Percentiles rank a stretch among this genome's conserved stretches.
Evolutionary conservation across 306 rosid species (phyloP).

Genomic region (Sophora flavescens): DNA sequence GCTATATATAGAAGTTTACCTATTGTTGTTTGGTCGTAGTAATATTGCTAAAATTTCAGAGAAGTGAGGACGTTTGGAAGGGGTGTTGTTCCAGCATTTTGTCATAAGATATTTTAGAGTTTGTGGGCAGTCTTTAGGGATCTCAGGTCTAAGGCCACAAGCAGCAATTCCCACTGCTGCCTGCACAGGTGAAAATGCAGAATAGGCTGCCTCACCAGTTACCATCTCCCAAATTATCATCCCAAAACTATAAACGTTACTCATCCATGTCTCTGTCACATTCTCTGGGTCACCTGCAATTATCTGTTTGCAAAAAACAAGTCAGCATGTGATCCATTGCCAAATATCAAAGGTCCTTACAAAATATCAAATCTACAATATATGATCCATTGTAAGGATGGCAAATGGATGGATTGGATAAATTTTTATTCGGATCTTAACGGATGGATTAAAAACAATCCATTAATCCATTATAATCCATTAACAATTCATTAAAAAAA

Average conservation of each 20-base stretch:
- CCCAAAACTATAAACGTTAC: conserved; percentile 93
- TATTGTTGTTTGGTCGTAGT: conserved; percentile 62
- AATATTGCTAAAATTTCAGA: conserved; percentile 75
- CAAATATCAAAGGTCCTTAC: conserved; percentile 10
- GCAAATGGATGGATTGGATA: no score
- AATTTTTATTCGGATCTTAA: no score
- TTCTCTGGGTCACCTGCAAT: conserved; percentile 97
- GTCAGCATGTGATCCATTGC: conserved; percentile 19
- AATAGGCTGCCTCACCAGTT: conserved; percentile 89
- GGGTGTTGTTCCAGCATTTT: conserved; percentile 93
- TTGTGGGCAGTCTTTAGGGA: conserved; percentile 92
- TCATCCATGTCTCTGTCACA: conserved; percentile 91
- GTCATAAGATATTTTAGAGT: conserved; percentile 77
- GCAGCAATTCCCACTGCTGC: conserved; percentile 99
- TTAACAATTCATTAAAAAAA: no score
- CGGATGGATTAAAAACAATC: no score
- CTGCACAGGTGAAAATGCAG: conserved; percentile 90
- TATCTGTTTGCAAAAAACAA: conserved; percentile 62
- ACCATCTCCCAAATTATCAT: conserved; percentile 99
- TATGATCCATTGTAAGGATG: not conserved
- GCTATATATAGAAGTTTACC: conserved; percentile 49
- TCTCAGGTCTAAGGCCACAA: conserved; percentile 96
- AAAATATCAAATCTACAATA: conserved; percentile 2
- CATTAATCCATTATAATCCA: no score
- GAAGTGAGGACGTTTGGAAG: conserved; percentile 90